Percentiles rank a stretch among this genome's conserved stretches.
Conservation (phyloP, 2,329 filamentous ascomycete genomes). For the Alternaria triticimaculans region DNA sequence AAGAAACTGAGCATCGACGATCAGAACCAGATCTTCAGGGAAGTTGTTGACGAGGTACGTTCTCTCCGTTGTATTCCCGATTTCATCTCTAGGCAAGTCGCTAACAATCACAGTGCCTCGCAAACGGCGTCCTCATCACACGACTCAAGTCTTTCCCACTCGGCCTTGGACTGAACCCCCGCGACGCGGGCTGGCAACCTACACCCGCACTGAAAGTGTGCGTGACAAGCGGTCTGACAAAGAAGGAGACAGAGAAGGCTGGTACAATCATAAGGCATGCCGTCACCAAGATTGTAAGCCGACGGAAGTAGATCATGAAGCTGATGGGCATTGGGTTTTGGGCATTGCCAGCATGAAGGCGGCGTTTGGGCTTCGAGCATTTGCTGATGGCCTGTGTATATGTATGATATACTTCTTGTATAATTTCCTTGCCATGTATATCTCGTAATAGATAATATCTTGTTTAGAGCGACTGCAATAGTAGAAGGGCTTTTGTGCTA, state of each 20-base stretch:
- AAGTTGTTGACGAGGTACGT: slow-evolving; percentile 93
- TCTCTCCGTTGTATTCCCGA: background rate
- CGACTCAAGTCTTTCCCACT: slow-evolving; percentile 78
- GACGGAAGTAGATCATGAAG: slow-evolving; percentile 49
- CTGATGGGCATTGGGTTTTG: background rate
- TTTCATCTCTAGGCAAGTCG: background rate
- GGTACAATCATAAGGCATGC: slow-evolving; percentile 87
- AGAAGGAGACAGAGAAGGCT: slow-evolving; percentile 95
- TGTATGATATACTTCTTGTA: slow-evolving; percentile 7
- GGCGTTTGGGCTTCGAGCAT: slow-evolving; percentile 3
- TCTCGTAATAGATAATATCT: slow-evolving; percentile 7
- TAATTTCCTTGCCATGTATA: background rate
- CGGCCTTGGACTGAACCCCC: slow-evolving; percentile 64
- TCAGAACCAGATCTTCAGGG: slow-evolving; percentile 83
- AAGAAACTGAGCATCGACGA: slow-evolving; percentile 74
- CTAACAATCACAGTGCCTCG: slow-evolving; percentile 66
- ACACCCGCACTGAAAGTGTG: slow-evolving; percentile 89
- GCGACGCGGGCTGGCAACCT: slow-evolving; percentile 71
- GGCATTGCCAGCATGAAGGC: background rate
- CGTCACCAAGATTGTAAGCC: slow-evolving; percentile 86
- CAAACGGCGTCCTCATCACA: slow-evolving; percentile 89
- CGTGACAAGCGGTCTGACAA: slow-evolving; percentile 83
- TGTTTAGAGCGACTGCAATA: background rate
- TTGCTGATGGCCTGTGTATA: background rate
- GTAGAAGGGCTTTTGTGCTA: background rate